These are phyloP conservation scores for Saksenaea vasiformis DNA, from an alignment of 371 early-diverging fungal species.

Conservation along the genomic window DNA sequence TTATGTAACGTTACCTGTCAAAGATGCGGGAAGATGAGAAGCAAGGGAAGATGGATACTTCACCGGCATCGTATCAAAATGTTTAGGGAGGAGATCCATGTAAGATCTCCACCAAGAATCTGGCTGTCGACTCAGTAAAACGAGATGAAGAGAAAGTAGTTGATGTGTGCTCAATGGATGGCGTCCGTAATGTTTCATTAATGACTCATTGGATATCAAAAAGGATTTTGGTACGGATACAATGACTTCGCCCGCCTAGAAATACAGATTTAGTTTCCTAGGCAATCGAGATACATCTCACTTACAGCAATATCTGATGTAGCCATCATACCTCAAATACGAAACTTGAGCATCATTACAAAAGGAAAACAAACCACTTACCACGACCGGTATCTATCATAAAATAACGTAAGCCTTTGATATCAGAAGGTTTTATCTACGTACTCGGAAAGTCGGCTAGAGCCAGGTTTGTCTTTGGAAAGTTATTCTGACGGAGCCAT, in stretches of 20 bases:
- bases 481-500: slow-evolving; percentile 52
- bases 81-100: slow-evolving; percentile 51
- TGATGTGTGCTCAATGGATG: slow-evolving; percentile 52
- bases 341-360: not conserved
- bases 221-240: slow-evolving; percentile 57
- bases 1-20: slow-evolving; percentile 27
- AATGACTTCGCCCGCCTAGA: slow-evolving; percentile 58
- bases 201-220: slow-evolving; percentile 48
- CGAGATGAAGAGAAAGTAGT: slow-evolving; percentile 54
- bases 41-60: slow-evolving; percentile 43
- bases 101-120: slow-evolving; percentile 61
- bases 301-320: slow-evolving; percentile 54
- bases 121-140: slow-evolving; percentile 38
- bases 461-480: slow-evolving; percentile 57
- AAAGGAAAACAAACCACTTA: slow-evolving; percentile 6
- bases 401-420: not conserved
- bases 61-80: slow-evolving; percentile 65
- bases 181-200: slow-evolving; percentile 32
- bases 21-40: slow-evolving; percentile 43
- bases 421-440: not conserved
- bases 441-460: slow-evolving; percentile 60
- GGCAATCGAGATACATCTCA: too few species aligned
- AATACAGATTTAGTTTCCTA: not conserved
- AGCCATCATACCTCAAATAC: slow-evolving; percentile 59
- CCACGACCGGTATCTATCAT: slow-evolving; percentile 60